These are phyloP conservation scores for Fusarium sp. DNA, from an alignment of 2,329 filamentous ascomycete genomes.

Conservation along the genomic window DNA sequence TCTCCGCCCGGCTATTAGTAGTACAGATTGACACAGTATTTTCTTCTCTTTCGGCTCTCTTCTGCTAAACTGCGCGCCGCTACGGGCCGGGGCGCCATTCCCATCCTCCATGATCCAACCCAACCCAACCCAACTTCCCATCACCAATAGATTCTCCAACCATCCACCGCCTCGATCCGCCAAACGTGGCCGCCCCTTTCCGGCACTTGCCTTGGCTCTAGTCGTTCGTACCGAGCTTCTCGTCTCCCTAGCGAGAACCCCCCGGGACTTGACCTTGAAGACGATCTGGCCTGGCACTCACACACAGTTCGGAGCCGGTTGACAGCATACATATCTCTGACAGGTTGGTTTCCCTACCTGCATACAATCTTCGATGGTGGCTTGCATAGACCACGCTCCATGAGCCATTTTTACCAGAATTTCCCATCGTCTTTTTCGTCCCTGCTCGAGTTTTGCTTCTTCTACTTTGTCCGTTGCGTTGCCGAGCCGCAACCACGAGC, in stretches of 20 bases:
- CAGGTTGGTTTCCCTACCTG: constrained; percentile 12
- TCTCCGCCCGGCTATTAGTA: background rate
- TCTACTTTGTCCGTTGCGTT: constrained; percentile 6
- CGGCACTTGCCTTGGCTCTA: constrained; percentile 12
- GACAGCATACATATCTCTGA: constrained; percentile 2
- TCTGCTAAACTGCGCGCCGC: constrained; percentile 8
- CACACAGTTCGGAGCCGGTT: background rate
- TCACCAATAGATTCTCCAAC: constrained; percentile 19
- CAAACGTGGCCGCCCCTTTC: constrained; percentile 39
- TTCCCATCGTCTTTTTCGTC: background rate
- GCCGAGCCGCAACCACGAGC: constrained; percentile 15
- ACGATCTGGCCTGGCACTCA: constrained; percentile 1
- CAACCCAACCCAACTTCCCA: background rate
- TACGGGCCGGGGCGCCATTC: constrained; percentile 30
- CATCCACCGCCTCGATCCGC: constrained; percentile 37
- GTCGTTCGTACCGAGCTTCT: constrained; percentile 5
- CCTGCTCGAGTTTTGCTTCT: constrained; percentile 5
- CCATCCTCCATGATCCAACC: constrained; percentile 30
- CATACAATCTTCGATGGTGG: constrained; percentile 34
- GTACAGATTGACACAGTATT: constrained; percentile 11
- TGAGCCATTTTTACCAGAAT: constrained; percentile 40
- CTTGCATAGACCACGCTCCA: constrained; percentile 31
- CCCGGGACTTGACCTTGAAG: constrained; percentile 1
- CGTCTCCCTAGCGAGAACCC: constrained; percentile 7
- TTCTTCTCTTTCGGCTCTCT: background rate